Conservation (phyloP, 108 stramenopile species). For the Pseudonitzschia multiseries region DNA sequence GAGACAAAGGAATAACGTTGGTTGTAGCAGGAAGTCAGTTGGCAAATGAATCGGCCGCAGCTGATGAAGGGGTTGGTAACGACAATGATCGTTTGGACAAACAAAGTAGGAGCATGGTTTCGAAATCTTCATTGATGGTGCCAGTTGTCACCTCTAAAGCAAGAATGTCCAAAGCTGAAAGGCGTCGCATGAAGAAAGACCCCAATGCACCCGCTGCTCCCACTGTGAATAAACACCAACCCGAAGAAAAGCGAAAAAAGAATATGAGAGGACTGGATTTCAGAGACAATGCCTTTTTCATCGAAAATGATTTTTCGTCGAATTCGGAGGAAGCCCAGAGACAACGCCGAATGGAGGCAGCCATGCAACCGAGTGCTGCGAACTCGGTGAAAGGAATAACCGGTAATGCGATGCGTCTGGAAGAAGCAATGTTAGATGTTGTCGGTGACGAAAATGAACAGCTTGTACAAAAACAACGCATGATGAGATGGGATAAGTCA, state of each 20-base stretch:
- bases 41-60: slow-evolving; percentile 52
- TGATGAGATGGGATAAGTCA: slow-evolving; percentile 97
- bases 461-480: slow-evolving; percentile 84
- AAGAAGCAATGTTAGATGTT: slow-evolving; percentile 93
- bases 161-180: slow-evolving; percentile 91
- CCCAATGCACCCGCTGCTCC: slow-evolving; percentile 18
- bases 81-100: slow-evolving; percentile 1
- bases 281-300: slow-evolving; percentile 80
- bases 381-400: slow-evolving; percentile 48
- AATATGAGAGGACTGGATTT: slow-evolving; percentile 62
- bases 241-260: slow-evolving; percentile 53
- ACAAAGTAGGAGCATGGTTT: slow-evolving; percentile 14
- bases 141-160: slow-evolving; percentile 41
- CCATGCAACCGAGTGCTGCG: slow-evolving; percentile 82
- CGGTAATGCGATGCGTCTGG: slow-evolving; percentile 65
- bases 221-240: background rate
- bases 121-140: background rate
- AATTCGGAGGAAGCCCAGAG: slow-evolving; percentile 71
- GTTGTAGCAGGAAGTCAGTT: slow-evolving; percentile 73
- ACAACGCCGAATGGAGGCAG: slow-evolving; percentile 76
- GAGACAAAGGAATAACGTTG: slow-evolving; percentile 73
- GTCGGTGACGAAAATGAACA: slow-evolving; percentile 94
- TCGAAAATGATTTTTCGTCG: slow-evolving; percentile 79
- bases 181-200: slow-evolving; percentile 82
- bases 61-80: slow-evolving; percentile 20